Percentiles rank a stretch among this genome's conserved stretches.
Conservation (phyloP, 2,329 filamentous ascomycete species). For the Aspergillus sp. region DNA sequence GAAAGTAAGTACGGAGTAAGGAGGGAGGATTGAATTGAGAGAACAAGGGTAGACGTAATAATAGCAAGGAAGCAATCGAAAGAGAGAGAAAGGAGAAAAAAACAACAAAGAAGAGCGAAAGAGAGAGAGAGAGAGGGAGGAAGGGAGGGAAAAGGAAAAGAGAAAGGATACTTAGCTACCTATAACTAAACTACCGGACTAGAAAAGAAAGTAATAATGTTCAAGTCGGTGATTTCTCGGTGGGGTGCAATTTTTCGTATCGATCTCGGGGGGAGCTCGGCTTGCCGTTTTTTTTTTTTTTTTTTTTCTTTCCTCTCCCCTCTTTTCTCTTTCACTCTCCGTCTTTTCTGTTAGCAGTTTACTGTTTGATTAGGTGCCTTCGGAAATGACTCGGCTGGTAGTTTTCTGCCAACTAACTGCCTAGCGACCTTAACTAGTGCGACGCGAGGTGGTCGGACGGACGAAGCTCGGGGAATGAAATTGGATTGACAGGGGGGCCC, state of each 20-base stretch:
- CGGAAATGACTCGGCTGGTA: no score
- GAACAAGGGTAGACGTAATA: not conserved
- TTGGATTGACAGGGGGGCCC: no score
- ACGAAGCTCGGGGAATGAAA: no score
- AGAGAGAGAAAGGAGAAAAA: not conserved
- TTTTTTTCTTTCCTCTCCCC: no score
- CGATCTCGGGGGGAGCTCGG: constrained; percentile 5
- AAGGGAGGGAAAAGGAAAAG: not conserved
- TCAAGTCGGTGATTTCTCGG: constrained; percentile 4
- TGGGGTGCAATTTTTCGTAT: not conserved
- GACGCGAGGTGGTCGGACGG: no score
- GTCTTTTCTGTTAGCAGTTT: no score
- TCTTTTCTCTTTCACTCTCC: not conserved
- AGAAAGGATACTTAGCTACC: not conserved
- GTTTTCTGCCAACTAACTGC: not conserved
- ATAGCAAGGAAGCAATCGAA: no score
- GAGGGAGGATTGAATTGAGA: no score
- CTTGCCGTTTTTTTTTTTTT: not conserved
- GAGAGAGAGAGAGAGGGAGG: not conserved
- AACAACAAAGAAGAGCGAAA: not conserved
- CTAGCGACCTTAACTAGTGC: no score
- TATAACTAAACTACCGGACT: not conserved
- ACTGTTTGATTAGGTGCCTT: no score
- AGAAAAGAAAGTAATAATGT: no score
- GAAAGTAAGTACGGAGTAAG: not conserved